A percentile compares a stretch with the other conserved stretches of the same genome.
These are phyloP conservation scores for Globisporangium paddicum DNA, from an alignment of 352 stramenopile genomes.

Conservation along the genomic window DNA sequence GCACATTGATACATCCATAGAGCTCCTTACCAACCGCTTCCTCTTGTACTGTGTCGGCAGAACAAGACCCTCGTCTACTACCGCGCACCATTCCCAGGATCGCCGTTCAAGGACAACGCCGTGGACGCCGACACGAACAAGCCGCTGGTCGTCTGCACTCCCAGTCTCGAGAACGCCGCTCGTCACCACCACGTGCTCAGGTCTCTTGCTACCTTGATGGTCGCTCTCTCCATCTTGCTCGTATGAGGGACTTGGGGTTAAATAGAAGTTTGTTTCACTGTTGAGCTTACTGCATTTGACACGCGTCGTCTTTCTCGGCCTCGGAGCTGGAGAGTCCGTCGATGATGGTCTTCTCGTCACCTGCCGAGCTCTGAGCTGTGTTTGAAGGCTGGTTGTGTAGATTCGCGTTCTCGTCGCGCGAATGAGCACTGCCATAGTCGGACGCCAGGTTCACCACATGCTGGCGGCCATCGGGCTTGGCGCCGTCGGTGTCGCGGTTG, in stretches of 20 bases:
- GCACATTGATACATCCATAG: neutral
- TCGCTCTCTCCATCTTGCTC: constrained; percentile 4
- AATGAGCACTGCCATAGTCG: neutral
- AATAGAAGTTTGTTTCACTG: neutral
- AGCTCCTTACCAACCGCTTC: neutral
- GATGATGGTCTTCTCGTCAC: constrained; percentile 6
- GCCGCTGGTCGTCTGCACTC: constrained; percentile 74
- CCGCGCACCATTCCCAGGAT: constrained; percentile 70
- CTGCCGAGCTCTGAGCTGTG: neutral
- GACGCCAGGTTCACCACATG: constrained; percentile 1
- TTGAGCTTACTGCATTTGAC: constrained; percentile 52
- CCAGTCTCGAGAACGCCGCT: constrained; percentile 67
- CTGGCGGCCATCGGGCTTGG: constrained; percentile 1
- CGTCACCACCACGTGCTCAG: neutral
- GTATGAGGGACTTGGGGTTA: neutral
- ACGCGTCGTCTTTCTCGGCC: constrained; percentile 52
- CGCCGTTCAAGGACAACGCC: constrained; percentile 71
- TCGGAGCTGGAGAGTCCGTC: constrained; percentile 31
- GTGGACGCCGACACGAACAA: constrained; percentile 70
- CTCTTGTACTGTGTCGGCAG: constrained; percentile 18
- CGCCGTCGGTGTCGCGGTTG: constrained; percentile 9
- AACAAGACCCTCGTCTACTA: constrained; percentile 72
- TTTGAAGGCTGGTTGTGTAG: constrained; percentile 17
- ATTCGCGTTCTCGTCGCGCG: constrained; percentile 27
- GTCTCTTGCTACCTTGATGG: neutral